Conservation (phyloP, 345 rosid genomes). For the Salix brachista region DNA sequence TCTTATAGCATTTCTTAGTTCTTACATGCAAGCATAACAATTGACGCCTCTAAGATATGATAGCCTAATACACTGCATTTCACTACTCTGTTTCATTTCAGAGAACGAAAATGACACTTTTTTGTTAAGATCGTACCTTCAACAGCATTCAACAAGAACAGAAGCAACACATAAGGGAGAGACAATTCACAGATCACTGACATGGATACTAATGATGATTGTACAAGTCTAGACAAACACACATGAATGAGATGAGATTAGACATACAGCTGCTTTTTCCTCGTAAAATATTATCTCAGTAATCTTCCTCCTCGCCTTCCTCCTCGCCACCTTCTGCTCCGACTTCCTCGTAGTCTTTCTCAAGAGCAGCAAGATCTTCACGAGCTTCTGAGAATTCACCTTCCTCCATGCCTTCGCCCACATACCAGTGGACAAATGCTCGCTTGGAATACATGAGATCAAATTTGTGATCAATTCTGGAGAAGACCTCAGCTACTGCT, state of each 20-base stretch:
- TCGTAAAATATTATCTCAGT: constrained; percentile 24
- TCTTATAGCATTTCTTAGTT: background rate
- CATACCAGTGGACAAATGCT: constrained; percentile 85
- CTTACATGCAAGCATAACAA: too few relatives aligned
- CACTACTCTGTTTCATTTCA: background rate
- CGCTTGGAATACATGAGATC: constrained; percentile 85
- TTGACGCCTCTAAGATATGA: background rate
- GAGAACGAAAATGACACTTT: background rate
- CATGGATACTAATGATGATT: constrained; percentile 2
- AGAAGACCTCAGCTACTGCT: constrained; percentile 76
- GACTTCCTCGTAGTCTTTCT: constrained; percentile 84
- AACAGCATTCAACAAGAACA: constrained; percentile 11
- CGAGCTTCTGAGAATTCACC: constrained; percentile 91
- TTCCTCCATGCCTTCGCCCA: constrained; percentile 95
- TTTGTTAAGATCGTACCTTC: constrained; percentile 11
- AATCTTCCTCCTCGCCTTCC: constrained; percentile 52
- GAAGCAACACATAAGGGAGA: constrained; percentile 9
- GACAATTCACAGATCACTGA: background rate
- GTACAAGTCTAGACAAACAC: constrained; percentile 14
- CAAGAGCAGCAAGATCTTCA: constrained; percentile 83
- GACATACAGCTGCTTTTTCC: constrained; percentile 9
- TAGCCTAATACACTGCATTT: background rate
- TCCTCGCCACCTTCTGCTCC: constrained; percentile 64
- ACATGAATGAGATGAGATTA: background rate
- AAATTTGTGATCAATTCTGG: constrained; percentile 67